phyloP scores from a whole-genome alignment of 1,284 basidiomycete genomes.

The Tremellales sp. region DNA sequence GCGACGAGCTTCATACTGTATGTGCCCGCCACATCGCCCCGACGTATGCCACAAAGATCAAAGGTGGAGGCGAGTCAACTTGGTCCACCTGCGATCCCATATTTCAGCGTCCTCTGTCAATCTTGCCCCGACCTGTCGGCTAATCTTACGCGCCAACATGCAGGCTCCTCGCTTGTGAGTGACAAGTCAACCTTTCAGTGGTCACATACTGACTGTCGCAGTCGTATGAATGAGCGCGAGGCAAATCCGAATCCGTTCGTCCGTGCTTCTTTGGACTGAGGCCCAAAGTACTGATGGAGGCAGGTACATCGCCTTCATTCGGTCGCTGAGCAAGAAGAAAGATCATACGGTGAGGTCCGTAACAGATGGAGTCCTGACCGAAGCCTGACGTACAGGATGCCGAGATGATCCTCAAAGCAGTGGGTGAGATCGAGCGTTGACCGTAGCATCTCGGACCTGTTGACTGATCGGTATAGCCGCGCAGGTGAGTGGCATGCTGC shows the following conservation, averaged over 20 bases:
- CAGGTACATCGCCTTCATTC: slow-evolving; percentile 45
- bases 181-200: background rate
- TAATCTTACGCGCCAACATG: slow-evolving; percentile 12
- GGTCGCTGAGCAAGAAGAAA: slow-evolving; percentile 28
- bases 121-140: background rate
- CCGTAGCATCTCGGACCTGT: background rate
- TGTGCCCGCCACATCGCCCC: no score
- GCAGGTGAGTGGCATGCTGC: slow-evolving; percentile 5
- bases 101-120: no score
- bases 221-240: slow-evolving; percentile 42
- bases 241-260: slow-evolving; percentile 42
- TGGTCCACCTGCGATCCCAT: no score
- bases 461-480: slow-evolving; percentile 13
- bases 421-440: slow-evolving; percentile 23
- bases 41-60: no score
- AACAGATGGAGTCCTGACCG: background rate
- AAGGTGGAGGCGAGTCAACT: no score
- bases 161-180: slow-evolving; percentile 29
- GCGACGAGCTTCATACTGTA: no score
- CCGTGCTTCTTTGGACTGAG: background rate
- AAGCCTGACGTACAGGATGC: slow-evolving; percentile 24
- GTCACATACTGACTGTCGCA: slow-evolving; percentile 2
- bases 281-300: background rate
- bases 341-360: slow-evolving; percentile 29
- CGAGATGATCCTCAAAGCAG: slow-evolving; percentile 42